Base-by-base conservation (phyloP, 306 rosid species). In the Vigna hirtella region DNA sequence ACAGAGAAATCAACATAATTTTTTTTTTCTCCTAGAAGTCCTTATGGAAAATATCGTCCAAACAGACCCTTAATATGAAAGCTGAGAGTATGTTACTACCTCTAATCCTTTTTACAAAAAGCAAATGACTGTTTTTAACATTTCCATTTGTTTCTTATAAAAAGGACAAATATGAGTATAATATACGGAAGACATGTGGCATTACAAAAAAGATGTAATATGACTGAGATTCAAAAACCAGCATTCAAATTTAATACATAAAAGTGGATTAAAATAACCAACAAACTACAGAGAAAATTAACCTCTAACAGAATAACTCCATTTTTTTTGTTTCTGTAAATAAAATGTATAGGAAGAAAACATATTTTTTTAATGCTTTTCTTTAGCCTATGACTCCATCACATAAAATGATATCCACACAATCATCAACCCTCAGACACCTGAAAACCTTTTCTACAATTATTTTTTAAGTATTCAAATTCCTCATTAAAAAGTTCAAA, bases 361-460 rank as follows among this genome's bases (percentile, higher is more conserved):
- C 28, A 30, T 1, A 62, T 16, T 68, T 47, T 20, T 30, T 36
- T 47, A 52, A 56, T 59, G 73, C 51, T 78, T 72, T 32, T 66
- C 57, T 52, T 50, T 45, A 74, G 26, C 59, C 63, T 30, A 43
- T 43, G 80, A 51, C 73, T 64, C 61, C 59, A 50, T 13, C 20
- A 66, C 20, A 78, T 16, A 56, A 34, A 65, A 73, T 30, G 67
- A 14, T 57, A 66, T 65, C 24, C 57, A 65, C 30, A 17, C 11
- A 40, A 63, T 72, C 43, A 51, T 8, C 50, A 72, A 11, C 42
- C 70, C 32, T 82, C 74, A 63, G 28, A 42, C 74, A 63, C 57
- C 22, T 51, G 20, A 66, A 73, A 68, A 77, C 52, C 20, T 45
- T 59, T 73, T 32, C 5, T 42, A 65, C 52, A 48, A 36, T 62